Evolutionary conservation across 179 eudicot species (phyloP).

Genomic region (Beta macrorhiza): DNA sequence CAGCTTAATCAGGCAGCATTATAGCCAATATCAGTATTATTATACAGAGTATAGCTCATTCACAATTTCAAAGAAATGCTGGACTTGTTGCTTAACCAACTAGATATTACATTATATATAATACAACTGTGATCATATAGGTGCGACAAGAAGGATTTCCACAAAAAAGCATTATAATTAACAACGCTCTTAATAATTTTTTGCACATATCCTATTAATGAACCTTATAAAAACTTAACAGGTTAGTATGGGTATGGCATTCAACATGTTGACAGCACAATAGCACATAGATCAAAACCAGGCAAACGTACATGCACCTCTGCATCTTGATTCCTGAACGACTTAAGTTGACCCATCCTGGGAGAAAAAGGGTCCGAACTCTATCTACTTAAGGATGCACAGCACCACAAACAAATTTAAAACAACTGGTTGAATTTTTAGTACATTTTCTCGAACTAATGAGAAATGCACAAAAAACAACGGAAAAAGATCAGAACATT

Average conservation of each 20-base stretch:
- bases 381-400: not conserved
- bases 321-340: too few species aligned
- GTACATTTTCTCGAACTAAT: not conserved
- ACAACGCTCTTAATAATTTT: not conserved
- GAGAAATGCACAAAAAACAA: not conserved
- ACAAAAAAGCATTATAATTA: not conserved
- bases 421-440: too few species aligned
- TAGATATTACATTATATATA: not conserved
- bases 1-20: not conserved
- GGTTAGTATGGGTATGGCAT: not conserved
- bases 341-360: too few species aligned
- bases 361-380: not conserved
- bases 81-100: not conserved
- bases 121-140: not conserved
- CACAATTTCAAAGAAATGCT: not conserved
- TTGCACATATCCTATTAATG: too few species aligned
- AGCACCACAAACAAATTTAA: not conserved
- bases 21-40: not conserved
- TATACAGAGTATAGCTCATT: not conserved
- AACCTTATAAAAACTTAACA: not conserved
- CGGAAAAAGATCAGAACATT: not conserved
- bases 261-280: not conserved
- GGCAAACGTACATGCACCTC: not conserved
- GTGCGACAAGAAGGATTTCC: not conserved
- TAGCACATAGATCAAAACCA: not conserved